Percentiles rank a stretch among this genome's conserved stretches.
These are phyloP conservation scores for Skeletonema menzelii DNA, from an alignment of 108 stramenopile species.

Conservation along the genomic window DNA sequence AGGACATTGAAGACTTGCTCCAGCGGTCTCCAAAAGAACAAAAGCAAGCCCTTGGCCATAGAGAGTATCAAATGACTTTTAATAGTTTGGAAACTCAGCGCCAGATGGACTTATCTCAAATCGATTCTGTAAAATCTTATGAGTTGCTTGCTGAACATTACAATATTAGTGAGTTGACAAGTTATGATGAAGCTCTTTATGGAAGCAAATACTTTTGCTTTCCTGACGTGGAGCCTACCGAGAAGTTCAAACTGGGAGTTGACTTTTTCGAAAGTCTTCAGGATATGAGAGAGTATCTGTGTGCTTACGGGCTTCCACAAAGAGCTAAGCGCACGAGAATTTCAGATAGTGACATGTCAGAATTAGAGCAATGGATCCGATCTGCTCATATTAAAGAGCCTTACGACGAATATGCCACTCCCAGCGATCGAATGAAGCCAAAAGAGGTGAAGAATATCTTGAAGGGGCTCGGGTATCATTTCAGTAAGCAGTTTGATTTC, in stretches of 20 bases:
- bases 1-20: neutral
- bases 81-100: slow-evolving; percentile 3
- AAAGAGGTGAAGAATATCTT: slow-evolving; percentile 7
- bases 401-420: neutral
- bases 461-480: slow-evolving; percentile 29
- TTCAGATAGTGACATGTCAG: neutral
- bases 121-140: slow-evolving; percentile 3
- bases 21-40: neutral
- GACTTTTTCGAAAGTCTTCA: slow-evolving; percentile 20
- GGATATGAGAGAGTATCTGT: slow-evolving; percentile 30
- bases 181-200: neutral
- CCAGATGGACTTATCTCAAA: neutral
- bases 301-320: slow-evolving; percentile 35
- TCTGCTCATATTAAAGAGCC: slow-evolving; percentile 20
- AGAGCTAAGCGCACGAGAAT: slow-evolving; percentile 13
- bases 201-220: neutral
- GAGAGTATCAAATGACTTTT: slow-evolving; percentile 11
- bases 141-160: slow-evolving; percentile 5
- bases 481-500: slow-evolving; percentile 1
- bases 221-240: neutral
- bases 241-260: neutral
- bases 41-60: neutral
- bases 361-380: slow-evolving; percentile 36
- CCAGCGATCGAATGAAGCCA: slow-evolving; percentile 7
- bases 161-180: neutral